Evolutionary conservation across 805 yeast species (phyloP).

Genomic region (Lachancea thermotolerans): DNA sequence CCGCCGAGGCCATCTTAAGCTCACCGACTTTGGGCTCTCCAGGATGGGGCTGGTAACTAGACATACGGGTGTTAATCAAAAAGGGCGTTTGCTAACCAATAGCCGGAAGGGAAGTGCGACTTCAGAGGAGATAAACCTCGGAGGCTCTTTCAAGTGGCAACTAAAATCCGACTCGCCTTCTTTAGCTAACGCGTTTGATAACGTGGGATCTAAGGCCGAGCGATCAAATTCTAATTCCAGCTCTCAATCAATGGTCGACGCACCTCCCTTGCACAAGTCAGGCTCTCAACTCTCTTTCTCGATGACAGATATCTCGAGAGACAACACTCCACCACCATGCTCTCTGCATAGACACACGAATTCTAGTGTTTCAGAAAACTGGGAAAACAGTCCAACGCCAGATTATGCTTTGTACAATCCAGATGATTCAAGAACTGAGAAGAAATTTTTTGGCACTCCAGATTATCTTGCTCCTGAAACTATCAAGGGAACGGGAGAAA

Average conservation of each 20-base stretch:
- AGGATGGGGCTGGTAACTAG: slow-evolving; percentile 83
- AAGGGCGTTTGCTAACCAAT: neutral
- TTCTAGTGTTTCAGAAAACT: slow-evolving; percentile 27
- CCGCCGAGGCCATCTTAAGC: slow-evolving; percentile 76
- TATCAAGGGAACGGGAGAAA: slow-evolving; percentile 75
- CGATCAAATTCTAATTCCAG: slow-evolving; percentile 17
- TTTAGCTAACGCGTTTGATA: slow-evolving; percentile 1
- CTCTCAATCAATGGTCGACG: slow-evolving; percentile 17
- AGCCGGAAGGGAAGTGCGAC: slow-evolving; percentile 7
- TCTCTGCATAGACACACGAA: slow-evolving; percentile 28
- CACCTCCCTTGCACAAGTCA: slow-evolving; percentile 21
- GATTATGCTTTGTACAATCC: slow-evolving; percentile 73
- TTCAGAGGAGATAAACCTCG: slow-evolving; percentile 5
- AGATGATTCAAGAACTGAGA: slow-evolving; percentile 42
- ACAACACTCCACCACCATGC: slow-evolving; percentile 25
- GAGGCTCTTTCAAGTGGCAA: slow-evolving; percentile 5
- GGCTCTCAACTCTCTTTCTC: slow-evolving; percentile 29
- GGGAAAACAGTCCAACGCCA: slow-evolving; percentile 14
- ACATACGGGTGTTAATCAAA: slow-evolving; percentile 38
- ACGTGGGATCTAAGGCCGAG: slow-evolving; percentile 4
- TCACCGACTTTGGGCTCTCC: slow-evolving; percentile 93
- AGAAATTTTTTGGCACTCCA: slow-evolving; percentile 91
- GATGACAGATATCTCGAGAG: slow-evolving; percentile 22
- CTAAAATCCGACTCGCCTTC: slow-evolving; percentile 5
- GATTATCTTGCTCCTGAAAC: slow-evolving; percentile 98